Evolutionary conservation across 1,284 basidiomycete species (phyloP), one percentile per base, ranked within the genome.

Genomic region (Trichosporon sp.): DNA sequence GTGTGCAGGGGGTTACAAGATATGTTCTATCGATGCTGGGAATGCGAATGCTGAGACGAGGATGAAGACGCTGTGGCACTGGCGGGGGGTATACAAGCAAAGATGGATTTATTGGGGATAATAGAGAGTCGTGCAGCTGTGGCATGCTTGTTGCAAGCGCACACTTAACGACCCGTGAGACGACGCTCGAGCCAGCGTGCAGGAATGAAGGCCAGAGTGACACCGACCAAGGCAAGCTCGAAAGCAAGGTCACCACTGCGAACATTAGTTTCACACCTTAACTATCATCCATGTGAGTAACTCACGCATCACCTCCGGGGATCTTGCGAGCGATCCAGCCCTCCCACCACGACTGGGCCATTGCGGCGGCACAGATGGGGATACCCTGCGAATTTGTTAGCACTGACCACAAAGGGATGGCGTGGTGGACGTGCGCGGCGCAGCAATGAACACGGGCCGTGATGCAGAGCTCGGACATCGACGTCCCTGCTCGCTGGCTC

Each of bases 341-440:
- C 14, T 71, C 73, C 79, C 79, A 81, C 79, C 79, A 81, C 10
- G 66, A 69, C 66, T 78, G 75, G 6, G 75, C 69, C 75, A 81
- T 81, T 9, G 74, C 74, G 9, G 75, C 78, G 0, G 72, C 74
- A 11, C 73, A 63, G 31, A 77, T 56, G 1, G 79, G 79, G 23
- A 80, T 70, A 8, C 77, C 79, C 73, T 78, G 69, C 19, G 57
- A 31, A 32, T 27, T 7, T 11, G 64, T 52, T 19, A 62, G 25
- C 33, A 27, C 25, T 21, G 19, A 32, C 40, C 36, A 58, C 19
- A 37, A 6, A 13, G 32, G 21, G 16, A 11, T 31, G 13, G 36
- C 11, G 34, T 31, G n/a, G 7, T n/a, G 16, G 23, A 11, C 2
- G 10, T 19, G 31, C 9, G 33, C 13, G 27, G 52, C 23, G 27